Evolutionary conservation across 2,329 filamentous ascomycete species (phyloP), one percentile per base, ranked within the genome.

Genomic region (Teratosphaeria viscida): DNA sequence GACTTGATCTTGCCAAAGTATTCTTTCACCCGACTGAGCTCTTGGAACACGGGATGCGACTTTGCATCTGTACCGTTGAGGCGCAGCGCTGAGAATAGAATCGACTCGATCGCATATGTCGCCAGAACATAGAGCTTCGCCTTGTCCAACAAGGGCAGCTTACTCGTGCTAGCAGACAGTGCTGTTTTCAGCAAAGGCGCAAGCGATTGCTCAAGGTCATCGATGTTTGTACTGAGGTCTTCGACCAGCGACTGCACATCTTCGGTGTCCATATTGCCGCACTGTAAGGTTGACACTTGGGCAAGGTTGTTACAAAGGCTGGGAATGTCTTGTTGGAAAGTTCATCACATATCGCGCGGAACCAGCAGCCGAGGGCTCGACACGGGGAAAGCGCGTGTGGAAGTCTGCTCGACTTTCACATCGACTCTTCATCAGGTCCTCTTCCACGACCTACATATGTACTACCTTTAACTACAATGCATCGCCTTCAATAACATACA

Each of bases 1-100:
- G 80, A 78, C 70, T 94, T 90, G 72, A 97, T 92, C 78, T 97
- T 99, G 61, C 83, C 85, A 75, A 96, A 95, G 74, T 97, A 97
- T 71, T 91, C 88, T 73, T 87, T 90, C 58, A 97, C 86, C 59
- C 94, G 85, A 60, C 85, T 87, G 63, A 99, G 82, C 77, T 99
- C 94, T 61, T 82, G 82, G 75, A 90, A 94, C 61, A 99, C 84
- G 32, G 89, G 82, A 71, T 97, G 92, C 57, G 88, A 81, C 72
- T 88, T 90, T n/a, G 89, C 86, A 69, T 96, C 83, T 8, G 29
- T 55, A 60, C 88, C 90, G 66, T 90, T 86, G 8, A 96, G 81
- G 62, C 86, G 85, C 26, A 99, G 79, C 63, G 88, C 87, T 57
- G 88, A 90, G 74, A 95, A 97, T 7, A 99, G 77, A 10, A 96